Evolutionary conservation across 768 basidiomycete species (phyloP).

Genomic region (Pleurotus djamor): DNA sequence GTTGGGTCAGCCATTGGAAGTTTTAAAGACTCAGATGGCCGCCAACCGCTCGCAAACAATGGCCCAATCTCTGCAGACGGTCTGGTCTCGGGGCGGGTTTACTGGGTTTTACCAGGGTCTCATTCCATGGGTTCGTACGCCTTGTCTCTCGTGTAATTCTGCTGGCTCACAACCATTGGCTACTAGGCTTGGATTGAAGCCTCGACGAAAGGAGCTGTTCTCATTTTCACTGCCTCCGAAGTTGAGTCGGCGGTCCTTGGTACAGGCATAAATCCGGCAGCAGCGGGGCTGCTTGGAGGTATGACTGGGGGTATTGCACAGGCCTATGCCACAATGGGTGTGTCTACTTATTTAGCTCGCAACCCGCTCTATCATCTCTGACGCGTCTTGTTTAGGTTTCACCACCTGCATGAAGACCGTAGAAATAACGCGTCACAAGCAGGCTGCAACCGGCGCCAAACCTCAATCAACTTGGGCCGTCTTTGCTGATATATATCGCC

Average conservation of each 20-base stretch:
- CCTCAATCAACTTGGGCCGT: constrained; percentile 93
- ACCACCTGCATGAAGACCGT: constrained; percentile 99
- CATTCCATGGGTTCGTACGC: constrained; percentile 86
- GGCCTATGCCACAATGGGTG: constrained; percentile 99
- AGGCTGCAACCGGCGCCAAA: constrained; percentile 77
- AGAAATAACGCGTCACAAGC: constrained; percentile 95
- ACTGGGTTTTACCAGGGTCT: constrained; percentile 96
- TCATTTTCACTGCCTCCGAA: constrained; percentile 95
- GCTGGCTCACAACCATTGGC: constrained; percentile 4
- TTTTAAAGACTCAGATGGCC: constrained; percentile 99
- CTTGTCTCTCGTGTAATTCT: not conserved
- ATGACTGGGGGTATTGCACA: constrained; percentile 98
- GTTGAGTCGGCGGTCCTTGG: constrained; percentile 69
- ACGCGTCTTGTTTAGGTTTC: constrained; percentile 59
- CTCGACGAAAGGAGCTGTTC: constrained; percentile 95
- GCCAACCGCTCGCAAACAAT: constrained; percentile 93
- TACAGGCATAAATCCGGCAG: constrained; percentile 76
- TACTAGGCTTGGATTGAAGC: constrained; percentile 98
- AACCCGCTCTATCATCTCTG: constrained; percentile 11
- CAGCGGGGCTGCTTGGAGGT: constrained; percentile 89
- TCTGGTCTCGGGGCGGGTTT: constrained; percentile 91
- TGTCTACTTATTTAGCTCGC: constrained; percentile 25
- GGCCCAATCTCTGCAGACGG: constrained; percentile 77
- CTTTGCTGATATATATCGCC: constrained; percentile 91
- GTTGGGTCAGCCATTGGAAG: constrained; percentile 96